phyloP scores from a whole-genome alignment of 148 eudicot genomes.

The Dysphania ambrosioides region DNA sequence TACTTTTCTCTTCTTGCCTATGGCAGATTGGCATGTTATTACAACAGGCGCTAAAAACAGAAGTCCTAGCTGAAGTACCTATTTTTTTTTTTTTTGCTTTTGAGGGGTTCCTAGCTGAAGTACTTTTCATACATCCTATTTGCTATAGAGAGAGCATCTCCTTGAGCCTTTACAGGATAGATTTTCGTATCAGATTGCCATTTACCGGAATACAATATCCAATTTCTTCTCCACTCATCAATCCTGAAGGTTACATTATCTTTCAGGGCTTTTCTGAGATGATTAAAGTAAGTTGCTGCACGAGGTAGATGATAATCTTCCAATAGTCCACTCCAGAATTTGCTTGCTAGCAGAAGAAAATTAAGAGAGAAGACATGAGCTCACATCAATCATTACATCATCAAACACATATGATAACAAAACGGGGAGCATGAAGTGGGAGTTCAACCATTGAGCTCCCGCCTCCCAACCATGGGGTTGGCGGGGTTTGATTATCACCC shows the following conservation, averaged over 20 bases:
- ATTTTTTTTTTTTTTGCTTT: no score
- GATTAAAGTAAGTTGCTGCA: constrained; percentile 66
- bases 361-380: not conserved
- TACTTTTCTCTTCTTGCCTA: no score
- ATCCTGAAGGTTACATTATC: constrained; percentile 49
- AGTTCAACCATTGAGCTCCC: not conserved
- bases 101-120: no score
- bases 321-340: constrained; percentile 88
- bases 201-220: constrained; percentile 73
- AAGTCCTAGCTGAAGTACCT: constrained; percentile 26
- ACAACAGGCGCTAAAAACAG: no score
- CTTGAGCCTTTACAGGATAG: constrained; percentile 65
- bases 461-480: not conserved
- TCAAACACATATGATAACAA: not conserved
- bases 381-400: not conserved
- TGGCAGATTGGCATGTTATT: not conserved
- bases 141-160: constrained; percentile 66
- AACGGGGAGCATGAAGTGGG: not conserved
- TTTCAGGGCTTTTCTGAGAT: constrained; percentile 47
- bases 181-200: constrained; percentile 68
- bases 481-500: no score
- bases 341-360: constrained; percentile 59
- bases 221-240: constrained; percentile 79
- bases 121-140: constrained; percentile 51
- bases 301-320: constrained; percentile 88